Evolutionary conservation across 495 filamentous ascomycete genomes (phyloP).

Genomic region (Penicillium lividum): DNA sequence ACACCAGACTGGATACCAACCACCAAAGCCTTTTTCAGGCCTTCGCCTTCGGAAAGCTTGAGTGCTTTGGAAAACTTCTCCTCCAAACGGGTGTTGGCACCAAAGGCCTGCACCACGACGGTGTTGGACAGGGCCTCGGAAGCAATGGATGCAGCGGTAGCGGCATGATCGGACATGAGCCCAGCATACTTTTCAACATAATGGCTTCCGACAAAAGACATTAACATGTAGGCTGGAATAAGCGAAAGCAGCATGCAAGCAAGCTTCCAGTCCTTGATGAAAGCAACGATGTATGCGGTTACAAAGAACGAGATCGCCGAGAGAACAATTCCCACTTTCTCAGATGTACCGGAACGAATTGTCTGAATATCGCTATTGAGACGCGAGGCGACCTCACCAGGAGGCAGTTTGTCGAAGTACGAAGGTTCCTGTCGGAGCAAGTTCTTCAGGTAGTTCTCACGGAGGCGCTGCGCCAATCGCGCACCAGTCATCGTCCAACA

Average conservation of each 20-base stretch:
- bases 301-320: conserved; percentile 61
- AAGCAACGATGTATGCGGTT: conserved; percentile 63
- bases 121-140: conserved; percentile 50
- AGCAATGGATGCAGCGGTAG: conserved; percentile 50
- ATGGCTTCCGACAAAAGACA: conserved; percentile 61
- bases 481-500: conserved; percentile 65
- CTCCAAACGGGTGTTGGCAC: conserved; percentile 50
- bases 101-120: conserved; percentile 52
- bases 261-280: conserved; percentile 54
- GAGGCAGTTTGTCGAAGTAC: conserved; percentile 58
- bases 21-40: conserved; percentile 59
- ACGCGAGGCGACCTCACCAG: conserved; percentile 62
- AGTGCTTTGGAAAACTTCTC: conserved; percentile 53
- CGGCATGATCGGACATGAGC: conserved; percentile 51
- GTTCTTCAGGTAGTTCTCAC: conserved; percentile 57
- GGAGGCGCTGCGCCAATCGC: conserved; percentile 61
- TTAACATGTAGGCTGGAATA: conserved; percentile 65
- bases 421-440: conserved; percentile 62
- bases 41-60: conserved; percentile 39
- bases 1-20: conserved; percentile 64
- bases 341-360: conserved; percentile 63
- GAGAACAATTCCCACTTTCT: conserved; percentile 66
- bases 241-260: conserved; percentile 52
- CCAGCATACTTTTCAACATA: conserved; percentile 61
- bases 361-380: conserved; percentile 61